Evolutionary conservation across 306 rosid species (phyloP).

Genomic region (Geum urbanum): DNA sequence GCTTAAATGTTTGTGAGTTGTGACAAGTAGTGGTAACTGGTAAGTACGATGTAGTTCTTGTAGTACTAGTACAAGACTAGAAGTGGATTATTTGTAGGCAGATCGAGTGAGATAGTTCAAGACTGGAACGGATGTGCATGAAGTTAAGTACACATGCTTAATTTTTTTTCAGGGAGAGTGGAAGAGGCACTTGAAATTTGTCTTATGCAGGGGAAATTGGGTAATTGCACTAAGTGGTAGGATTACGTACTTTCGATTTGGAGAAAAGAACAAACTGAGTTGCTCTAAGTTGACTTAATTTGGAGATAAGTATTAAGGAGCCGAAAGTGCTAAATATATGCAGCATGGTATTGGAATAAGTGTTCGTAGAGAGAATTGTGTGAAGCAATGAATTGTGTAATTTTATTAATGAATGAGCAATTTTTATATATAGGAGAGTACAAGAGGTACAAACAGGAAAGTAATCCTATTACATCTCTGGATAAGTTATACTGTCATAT

Average conservation of each 20-base stretch:
- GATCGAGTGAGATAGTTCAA: background rate
- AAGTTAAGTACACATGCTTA: conserved; percentile 4
- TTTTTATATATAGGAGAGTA: too few species aligned
- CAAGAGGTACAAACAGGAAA: too few species aligned
- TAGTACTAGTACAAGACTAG: too few species aligned
- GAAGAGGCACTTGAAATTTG: conserved; percentile 43
- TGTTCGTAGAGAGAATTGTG: too few species aligned
- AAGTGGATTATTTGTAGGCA: conserved; percentile 14
- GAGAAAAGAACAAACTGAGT: background rate
- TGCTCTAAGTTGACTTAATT: conserved; percentile 24
- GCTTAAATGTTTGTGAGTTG: conserved; percentile 3
- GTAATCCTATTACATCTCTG: too few species aligned
- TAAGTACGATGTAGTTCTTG: conserved; percentile 14
- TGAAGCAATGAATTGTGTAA: too few species aligned
- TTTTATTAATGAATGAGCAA: too few species aligned
- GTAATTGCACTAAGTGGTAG: conserved; percentile 43
- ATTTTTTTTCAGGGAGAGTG: conserved; percentile 34
- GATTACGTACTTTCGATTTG: conserved; percentile 26
- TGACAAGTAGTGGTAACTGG: conserved; percentile 19
- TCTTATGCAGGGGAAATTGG: conserved; percentile 41
- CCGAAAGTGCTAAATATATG: conserved; percentile 26
- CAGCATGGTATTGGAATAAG: background rate
- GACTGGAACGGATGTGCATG: conserved; percentile 8
- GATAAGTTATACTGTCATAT: too few species aligned
- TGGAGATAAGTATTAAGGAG: conserved; percentile 27